These are phyloP conservation scores for Punica granatum DNA, from an alignment of 345 rosid species.

Conservation along the genomic window DNA sequence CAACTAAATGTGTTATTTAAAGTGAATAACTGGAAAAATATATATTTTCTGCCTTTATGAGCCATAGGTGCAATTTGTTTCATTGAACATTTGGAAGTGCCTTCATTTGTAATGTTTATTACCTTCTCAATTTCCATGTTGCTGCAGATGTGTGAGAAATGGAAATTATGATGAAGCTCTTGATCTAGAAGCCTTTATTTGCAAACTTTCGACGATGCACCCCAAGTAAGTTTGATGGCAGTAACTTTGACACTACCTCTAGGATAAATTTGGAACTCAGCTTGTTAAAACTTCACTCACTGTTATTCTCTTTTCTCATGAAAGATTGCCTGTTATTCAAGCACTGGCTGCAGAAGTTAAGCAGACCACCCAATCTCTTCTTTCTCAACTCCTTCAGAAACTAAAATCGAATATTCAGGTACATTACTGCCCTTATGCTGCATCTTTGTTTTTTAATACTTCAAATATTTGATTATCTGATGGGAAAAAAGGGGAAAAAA, in stretches of 20 bases:
- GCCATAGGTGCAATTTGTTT: not conserved
- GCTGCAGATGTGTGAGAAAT: constrained; percentile 81
- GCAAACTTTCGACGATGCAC: constrained; percentile 90
- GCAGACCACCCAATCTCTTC: constrained; percentile 92
- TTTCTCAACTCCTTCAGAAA: constrained; percentile 85
- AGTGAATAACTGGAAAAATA: not conserved
- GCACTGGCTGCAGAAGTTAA: constrained; percentile 84
- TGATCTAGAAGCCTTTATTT: constrained; percentile 87
- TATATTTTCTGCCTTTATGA: not conserved
- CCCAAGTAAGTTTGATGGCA: constrained; percentile 61
- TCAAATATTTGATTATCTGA: not conserved
- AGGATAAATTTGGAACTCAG: not conserved
- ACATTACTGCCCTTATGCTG: constrained; percentile 11
- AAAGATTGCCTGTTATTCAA: constrained; percentile 81
- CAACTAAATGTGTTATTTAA: not conserved
- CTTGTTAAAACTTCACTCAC: constrained; percentile 11
- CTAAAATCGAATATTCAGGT: constrained; percentile 95
- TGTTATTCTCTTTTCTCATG: constrained; percentile 13
- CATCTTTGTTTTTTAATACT: not conserved
- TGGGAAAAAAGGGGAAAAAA: not conserved
- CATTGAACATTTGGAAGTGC: not conserved
- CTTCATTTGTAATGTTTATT: not conserved
- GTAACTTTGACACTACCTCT: not conserved
- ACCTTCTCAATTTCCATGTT: constrained; percentile 12
- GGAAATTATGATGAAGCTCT: constrained; percentile 98